Evolutionary conservation across 306 rosid species (phyloP), one percentile per base, ranked within the genome.

Genomic region (Vicia faba): DNA sequence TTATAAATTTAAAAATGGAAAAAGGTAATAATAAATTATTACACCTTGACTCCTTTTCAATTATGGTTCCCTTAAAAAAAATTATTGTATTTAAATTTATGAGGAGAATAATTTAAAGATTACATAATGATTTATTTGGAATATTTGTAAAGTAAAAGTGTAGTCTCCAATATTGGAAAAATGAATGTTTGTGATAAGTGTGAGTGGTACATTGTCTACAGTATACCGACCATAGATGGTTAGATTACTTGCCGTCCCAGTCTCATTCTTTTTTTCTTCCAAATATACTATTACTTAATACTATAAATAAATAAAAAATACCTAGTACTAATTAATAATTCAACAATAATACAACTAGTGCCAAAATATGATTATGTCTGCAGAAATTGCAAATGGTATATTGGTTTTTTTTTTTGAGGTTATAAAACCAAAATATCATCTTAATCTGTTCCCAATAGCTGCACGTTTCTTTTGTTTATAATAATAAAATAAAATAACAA

Each of bases 181-280:
- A 16, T 16, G 7, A 2, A 5, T 48, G 54, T 51, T 10, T 20
- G 31, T 20, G 29, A 51, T 20, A 20, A 51, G 31, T 14, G 33
- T 51, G 33, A 23, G 58, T 51, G 33, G 1, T 20, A 48, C 55
- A 48, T 16, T 7, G 6, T 49, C 55, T 8, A 8, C 26, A 5
- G 9, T 45, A 19, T 7, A 46, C 53, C 15, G 26, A 49, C 55
- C 54, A 49, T 49, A 18, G 4, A 53, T 53, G 4, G 59, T 29
- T 53, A 49, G 8, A 53, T 53, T 53, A n/a, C 59, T 53, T 53
- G 59, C 59, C 59, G 59, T 53, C 59, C 33, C 15, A 23, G 59
- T 23, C 33, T 53, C 59, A 20, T 53, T 53, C 31, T 20, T 23
- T 53, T 53, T 11, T 7, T 10, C 29, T 7, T 19, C 57, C n/a